Base-by-base conservation (phyloP, 2,329 filamentous ascomycete genomes). In the Penicillium palitans region DNA sequence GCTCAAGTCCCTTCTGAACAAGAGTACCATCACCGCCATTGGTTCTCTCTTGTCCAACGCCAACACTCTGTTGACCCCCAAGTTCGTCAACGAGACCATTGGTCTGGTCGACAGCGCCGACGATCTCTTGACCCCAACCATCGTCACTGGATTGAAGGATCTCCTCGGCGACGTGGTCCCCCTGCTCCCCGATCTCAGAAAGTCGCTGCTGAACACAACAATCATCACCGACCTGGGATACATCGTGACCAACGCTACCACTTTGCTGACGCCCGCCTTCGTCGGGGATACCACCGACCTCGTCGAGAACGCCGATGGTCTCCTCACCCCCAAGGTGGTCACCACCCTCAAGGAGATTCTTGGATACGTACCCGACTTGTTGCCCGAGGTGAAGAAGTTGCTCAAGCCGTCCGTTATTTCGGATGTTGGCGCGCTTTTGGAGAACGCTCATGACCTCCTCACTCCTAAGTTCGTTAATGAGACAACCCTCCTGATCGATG, bases 241-340 rank as follows among this genome's bases (percentile, higher is more conserved):
- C 56, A 62, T 74, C 31, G 61, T 74, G 21, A 68, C 65, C 41
- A 74, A 74, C 50, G 72, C 68, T 8, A 70, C 70, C 19, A 51
- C 29, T 6, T 60, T 74, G 21, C 61, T 74, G 42, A 71, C 69
- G 2, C 66, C 71, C 33, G 60, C 61, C 41, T 74, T 74, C 46
- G 69, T 74, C 46, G 57, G 61, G 21, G 69, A 71, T 21, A 74
- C 72, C 3, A 61, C 61, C 13, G 59, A 58, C 24, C 62, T 73
- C 15, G 66, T 73, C 55, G 63, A 64, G 19, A 70, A 66, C 17
- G 68, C 71, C 21, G 66, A 67, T 29, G 70, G 67, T 1, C 61
- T 72, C 25, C 55, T 73, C 19, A 71, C 68, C 6, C 68, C 69
- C 19, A 56, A 66, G 25, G 62, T 70, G 37, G 66, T 72, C 42